Conservation (phyloP, 257 asterid genomes). For the Echium plantagineum region DNA sequence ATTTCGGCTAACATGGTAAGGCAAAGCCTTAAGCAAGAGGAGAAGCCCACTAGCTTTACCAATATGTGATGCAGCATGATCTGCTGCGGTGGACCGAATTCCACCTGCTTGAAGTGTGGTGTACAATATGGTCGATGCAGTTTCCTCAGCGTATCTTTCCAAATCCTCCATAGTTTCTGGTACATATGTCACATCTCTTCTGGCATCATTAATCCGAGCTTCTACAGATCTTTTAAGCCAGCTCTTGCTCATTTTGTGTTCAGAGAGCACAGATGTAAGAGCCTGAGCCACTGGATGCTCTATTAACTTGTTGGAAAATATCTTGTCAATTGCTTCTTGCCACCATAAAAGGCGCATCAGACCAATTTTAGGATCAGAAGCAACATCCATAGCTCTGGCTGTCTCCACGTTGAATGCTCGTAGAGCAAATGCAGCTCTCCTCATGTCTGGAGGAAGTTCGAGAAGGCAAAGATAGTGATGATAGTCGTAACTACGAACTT, state of each 20-base stretch:
- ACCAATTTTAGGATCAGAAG: conserved; percentile 91
- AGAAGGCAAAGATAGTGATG: conserved; percentile 97
- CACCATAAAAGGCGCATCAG: conserved; percentile 96
- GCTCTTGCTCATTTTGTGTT: conserved; percentile 51
- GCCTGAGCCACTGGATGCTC: conserved; percentile 95
- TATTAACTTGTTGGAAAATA: conserved; percentile 51
- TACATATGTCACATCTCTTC: conserved; percentile 42
- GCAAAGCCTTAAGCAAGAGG: conserved; percentile 70
- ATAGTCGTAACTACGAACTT: conserved; percentile 82
- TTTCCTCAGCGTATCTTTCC: conserved; percentile 84
- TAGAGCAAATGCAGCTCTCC: conserved; percentile 81
- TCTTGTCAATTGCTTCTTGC: conserved; percentile 87
- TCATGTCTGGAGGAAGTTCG: conserved; percentile 76
- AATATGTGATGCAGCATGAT: conserved; percentile 92
- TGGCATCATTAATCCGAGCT: conserved; percentile 79
- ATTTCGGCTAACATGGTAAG: conserved; percentile 63
- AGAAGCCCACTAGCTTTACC: conserved; percentile 92
- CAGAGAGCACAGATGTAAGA: conserved; percentile 48
- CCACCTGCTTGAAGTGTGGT: conserved; percentile 83
- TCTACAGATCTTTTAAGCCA: conserved; percentile 82
- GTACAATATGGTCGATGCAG: conserved; percentile 67
- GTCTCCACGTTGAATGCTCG: conserved; percentile 91
- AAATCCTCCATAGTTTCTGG: conserved; percentile 54
- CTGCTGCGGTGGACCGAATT: conserved; percentile 61
- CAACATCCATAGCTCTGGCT: conserved; percentile 80